These are phyloP conservation scores for Parachaetomium inaequale DNA, from an alignment of 495 filamentous ascomycete species.

Conservation along the genomic window DNA sequence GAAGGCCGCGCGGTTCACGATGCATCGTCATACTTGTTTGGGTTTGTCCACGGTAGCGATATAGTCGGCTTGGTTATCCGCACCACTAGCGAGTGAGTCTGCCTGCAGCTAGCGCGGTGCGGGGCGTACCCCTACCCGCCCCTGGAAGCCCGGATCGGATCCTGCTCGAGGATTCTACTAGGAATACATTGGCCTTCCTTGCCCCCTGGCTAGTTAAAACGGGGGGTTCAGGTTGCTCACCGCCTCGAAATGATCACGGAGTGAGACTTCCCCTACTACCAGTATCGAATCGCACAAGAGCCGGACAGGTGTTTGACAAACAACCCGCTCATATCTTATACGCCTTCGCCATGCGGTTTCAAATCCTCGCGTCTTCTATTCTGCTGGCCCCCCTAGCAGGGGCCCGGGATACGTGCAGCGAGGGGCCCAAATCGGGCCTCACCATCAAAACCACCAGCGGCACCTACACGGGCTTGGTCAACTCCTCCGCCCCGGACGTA, in stretches of 20 bases:
- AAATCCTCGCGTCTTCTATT: background rate
- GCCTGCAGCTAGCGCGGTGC: background rate
- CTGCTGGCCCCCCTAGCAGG: background rate
- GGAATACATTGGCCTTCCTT: too few species aligned
- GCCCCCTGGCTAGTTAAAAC: too few species aligned
- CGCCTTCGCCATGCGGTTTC: background rate
- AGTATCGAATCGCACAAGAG: background rate
- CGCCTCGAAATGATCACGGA: too few species aligned
- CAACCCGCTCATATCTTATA: background rate
- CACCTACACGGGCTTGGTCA: slow-evolving; percentile 36
- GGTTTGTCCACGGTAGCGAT: too few species aligned
- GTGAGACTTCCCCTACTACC: too few species aligned
- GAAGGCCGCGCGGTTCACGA: too few species aligned
- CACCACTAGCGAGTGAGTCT: background rate
- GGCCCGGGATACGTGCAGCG: background rate
- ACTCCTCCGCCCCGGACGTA: slow-evolving; percentile 31
- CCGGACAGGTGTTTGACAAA: too few species aligned
- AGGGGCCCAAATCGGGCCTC: background rate
- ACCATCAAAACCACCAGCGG: slow-evolving; percentile 33
- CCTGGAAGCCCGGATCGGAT: background rate
- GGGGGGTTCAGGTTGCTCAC: too few species aligned
- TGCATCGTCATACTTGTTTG: too few species aligned
- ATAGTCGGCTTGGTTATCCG: background rate
- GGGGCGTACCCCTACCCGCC: background rate
- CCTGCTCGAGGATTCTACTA: too few species aligned